Evolutionary conservation across 208 protist genomes (phyloP), one percentile per base, ranked within the genome.

Genomic region (Trypanosoma vivax): DNA sequence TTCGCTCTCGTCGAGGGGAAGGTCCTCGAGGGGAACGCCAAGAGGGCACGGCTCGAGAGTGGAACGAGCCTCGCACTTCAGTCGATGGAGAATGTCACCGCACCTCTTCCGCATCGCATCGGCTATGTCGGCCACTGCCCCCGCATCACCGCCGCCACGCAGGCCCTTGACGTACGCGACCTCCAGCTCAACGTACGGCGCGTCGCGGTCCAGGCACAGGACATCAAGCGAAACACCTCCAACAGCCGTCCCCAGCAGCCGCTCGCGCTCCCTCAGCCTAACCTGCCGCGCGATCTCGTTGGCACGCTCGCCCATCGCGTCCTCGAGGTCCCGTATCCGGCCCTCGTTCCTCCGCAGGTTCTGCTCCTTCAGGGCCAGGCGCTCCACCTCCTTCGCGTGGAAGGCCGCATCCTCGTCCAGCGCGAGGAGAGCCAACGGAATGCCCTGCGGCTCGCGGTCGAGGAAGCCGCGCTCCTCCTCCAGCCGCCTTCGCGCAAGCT

Each of bases 241-340:
- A 40, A 70, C 24, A 9, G 50, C 39, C 34, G 69, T 38, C 18
- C 65, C 73, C 25, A 90, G 57, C 35, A 79, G 54, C 39, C 45
- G 35, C 5, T 58, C 29, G 18, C 74, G 76, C 25, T 73, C 70
- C 38, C 73, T 58, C 40, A 73, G 60, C 50, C 74, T 84, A 54
- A 83, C 37, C 23, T 51, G 60, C 27, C 70, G 70, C 18, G 79
- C 77, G 28, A 91, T 48, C 48, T 80, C 54, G 53, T 85, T 70
- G 19, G 79, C 76, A 27, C 75, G 76, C 48, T 85, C 73, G 58
- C 84, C 86, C 76, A 91, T 81, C 13, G 71, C 50, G 54, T 86
- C 76, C 29, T 71, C 64, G 5, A 71, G 37, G 2, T n/a, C 23
- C 19, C 19, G 28, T 30, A 70, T 58, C 34, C n/a, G 41, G 24